phyloP scores from a whole-genome alignment of 192 early-diverging fungal species.

The Pilaira anomala region DNA sequence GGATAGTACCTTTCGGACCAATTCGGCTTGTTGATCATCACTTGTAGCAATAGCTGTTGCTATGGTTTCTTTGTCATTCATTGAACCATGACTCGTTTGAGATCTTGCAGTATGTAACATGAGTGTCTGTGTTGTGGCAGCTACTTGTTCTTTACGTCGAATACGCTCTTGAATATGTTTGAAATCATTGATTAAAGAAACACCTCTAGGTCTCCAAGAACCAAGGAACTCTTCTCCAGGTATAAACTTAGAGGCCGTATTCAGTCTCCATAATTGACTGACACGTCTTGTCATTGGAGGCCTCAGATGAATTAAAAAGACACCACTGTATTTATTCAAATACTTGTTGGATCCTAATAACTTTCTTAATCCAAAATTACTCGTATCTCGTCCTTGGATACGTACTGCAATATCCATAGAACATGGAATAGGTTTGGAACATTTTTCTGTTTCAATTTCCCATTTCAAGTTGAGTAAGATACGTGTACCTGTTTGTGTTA shows the following conservation, averaged over 20 bases:
- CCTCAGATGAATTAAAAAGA: constrained; percentile 62
- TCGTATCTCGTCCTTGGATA: constrained; percentile 54
- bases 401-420: constrained; percentile 58
- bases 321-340: constrained; percentile 43
- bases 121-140: constrained; percentile 40
- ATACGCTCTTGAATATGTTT: constrained; percentile 36
- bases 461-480: constrained; percentile 58
- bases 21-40: constrained; percentile 9
- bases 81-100: constrained; percentile 27
- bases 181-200: constrained; percentile 60
- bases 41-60: neutral
- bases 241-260: constrained; percentile 64
- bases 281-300: constrained; percentile 50
- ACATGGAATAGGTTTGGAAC: constrained; percentile 52
- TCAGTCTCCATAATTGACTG: constrained; percentile 66
- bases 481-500: constrained; percentile 56
- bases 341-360: constrained; percentile 40
- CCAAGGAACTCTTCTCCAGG: constrained; percentile 68
- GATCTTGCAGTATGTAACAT: constrained; percentile 26
- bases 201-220: constrained; percentile 66
- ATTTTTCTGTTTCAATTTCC: constrained; percentile 55
- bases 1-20: constrained; percentile 6
- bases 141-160: constrained; percentile 39
- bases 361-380: constrained; percentile 40
- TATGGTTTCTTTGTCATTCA: constrained; percentile 8